Conservation (phyloP, 2,329 filamentous ascomycete species). For the Dothistroma septosporum region DNA sequence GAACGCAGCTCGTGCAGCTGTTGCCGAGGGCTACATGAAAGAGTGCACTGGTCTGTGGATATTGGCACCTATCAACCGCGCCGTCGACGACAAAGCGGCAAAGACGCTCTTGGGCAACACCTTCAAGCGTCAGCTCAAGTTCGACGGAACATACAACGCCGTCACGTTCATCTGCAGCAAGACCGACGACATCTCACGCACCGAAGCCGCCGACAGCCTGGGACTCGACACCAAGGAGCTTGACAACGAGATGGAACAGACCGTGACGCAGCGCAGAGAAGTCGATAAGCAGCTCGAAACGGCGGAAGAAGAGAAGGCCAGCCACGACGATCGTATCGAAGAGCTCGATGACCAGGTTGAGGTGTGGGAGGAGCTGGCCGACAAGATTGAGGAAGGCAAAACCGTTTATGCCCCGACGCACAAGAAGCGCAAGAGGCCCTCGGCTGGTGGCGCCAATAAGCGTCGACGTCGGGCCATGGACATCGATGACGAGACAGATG, state of each 20-base stretch:
- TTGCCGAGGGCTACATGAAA: conserved; percentile 58
- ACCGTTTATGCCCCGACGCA: conserved; percentile 40
- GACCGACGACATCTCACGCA: conserved; percentile 57
- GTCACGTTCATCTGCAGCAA: conserved; percentile 62
- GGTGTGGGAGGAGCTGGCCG: conserved; percentile 42
- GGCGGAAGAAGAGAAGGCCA: conserved; percentile 35
- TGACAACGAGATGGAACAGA: conserved; percentile 29
- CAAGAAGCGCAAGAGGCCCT: conserved; percentile 32
- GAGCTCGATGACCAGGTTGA: conserved; percentile 44
- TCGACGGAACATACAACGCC: conserved; percentile 52
- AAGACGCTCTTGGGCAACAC: conserved; percentile 53
- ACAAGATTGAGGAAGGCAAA: conserved; percentile 40
- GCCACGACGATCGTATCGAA: conserved; percentile 35
- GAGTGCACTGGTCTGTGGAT: conserved; percentile 59
- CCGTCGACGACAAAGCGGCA: conserved; percentile 58
- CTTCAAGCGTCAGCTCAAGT: conserved; percentile 57
- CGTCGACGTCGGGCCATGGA: conserved; percentile 20
- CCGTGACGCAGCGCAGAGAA: conserved; percentile 17
- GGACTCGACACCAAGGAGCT: conserved; percentile 31
- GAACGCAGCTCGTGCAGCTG: conserved; percentile 56
- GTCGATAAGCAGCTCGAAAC: conserved; percentile 25
- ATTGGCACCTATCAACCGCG: conserved; percentile 58
- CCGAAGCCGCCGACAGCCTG: conserved; percentile 42
- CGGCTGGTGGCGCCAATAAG: conserved; percentile 6
- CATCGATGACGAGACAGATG: conserved; percentile 26